Evolutionary conservation across 305 asterid species (phyloP).

Genomic region (Fraxinus xanthoxyloides): DNA sequence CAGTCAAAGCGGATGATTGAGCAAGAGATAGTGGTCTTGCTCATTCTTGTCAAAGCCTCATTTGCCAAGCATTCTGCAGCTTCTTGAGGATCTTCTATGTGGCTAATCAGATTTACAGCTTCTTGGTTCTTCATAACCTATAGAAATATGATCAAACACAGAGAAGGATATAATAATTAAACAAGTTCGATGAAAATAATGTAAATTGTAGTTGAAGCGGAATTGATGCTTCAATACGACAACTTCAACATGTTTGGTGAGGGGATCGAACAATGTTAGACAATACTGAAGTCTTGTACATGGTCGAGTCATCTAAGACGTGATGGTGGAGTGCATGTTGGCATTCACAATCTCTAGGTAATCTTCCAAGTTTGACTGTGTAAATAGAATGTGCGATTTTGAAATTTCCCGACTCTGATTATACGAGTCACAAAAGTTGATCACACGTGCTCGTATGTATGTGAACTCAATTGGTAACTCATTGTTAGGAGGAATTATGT

Average conservation of each 20-base stretch:
- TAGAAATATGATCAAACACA: neutral
- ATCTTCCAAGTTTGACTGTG: neutral
- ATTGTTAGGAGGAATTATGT: neutral
- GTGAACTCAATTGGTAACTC: neutral
- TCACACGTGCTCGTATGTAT: neutral
- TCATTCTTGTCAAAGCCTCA: constrained; percentile 56
- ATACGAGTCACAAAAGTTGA: neutral
- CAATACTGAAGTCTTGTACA: neutral
- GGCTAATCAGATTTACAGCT: constrained; percentile 64
- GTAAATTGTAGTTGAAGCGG: neutral
- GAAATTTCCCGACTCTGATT: neutral
- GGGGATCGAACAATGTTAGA: neutral
- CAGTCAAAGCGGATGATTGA: constrained; percentile 54
- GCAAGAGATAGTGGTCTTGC: constrained; percentile 51
- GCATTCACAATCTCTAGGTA: neutral
- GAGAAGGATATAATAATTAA: neutral
- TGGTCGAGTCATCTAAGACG: neutral
- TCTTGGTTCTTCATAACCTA: constrained; percentile 65
- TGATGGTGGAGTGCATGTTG: neutral
- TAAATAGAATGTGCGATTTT: neutral
- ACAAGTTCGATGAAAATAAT: neutral
- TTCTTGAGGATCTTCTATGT: constrained; percentile 54
- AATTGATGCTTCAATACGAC: neutral
- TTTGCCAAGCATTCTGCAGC: constrained; percentile 67
- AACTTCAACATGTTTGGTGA: neutral